A percentile compares a stretch with the other conserved stretches of the same genome.
phyloP scores from a whole-genome alignment of 2,329 filamentous ascomycete species.

The Colletotrichum orchidophilum region DNA sequence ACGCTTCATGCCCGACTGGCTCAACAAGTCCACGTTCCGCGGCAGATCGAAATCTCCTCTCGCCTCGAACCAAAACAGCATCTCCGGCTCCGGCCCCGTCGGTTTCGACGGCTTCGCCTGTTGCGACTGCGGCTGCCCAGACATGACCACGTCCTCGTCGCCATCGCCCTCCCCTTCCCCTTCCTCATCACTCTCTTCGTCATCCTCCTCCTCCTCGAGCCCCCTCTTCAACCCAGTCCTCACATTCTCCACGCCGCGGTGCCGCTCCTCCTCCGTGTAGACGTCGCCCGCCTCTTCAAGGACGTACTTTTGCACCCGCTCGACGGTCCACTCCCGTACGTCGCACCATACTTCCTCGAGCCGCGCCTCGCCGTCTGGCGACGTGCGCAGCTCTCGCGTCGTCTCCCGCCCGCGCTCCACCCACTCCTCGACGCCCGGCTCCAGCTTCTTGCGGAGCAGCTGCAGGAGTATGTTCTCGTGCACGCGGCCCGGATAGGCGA shows the following conservation, averaged over 20 bases:
- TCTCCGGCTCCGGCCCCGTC: constrained; percentile 54
- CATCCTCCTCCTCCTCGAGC: constrained; percentile 62
- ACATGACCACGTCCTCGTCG: constrained; percentile 54
- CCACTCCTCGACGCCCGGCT: constrained; percentile 79
- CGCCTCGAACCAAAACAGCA: constrained; percentile 56
- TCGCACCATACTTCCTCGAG: constrained; percentile 68
- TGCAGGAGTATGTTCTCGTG: constrained; percentile 73
- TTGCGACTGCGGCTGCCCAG: constrained; percentile 39
- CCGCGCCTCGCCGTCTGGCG: constrained; percentile 53
- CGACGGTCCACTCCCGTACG: constrained; percentile 51
- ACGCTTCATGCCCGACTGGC: constrained; percentile 41
- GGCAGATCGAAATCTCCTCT: constrained; percentile 57
- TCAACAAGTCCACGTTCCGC: constrained; percentile 54
- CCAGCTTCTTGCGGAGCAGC: constrained; percentile 84
- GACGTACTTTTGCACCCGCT: constrained; percentile 53
- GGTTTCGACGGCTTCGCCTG: constrained; percentile 39
- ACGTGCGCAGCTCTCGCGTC: constrained; percentile 43
- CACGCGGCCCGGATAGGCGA: constrained; percentile 76
- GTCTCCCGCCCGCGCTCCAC: constrained; percentile 70
- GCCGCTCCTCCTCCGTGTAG: constrained; percentile 77
- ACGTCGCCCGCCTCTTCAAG: constrained; percentile 62
- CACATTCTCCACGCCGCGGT: constrained; percentile 72
- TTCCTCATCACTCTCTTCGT: constrained; percentile 66
- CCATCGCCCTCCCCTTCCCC: constrained; percentile 49
- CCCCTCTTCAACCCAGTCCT: constrained; percentile 73